phyloP scores from a whole-genome alignment of 805 yeast species.

The Kuraishia cidri region DNA sequence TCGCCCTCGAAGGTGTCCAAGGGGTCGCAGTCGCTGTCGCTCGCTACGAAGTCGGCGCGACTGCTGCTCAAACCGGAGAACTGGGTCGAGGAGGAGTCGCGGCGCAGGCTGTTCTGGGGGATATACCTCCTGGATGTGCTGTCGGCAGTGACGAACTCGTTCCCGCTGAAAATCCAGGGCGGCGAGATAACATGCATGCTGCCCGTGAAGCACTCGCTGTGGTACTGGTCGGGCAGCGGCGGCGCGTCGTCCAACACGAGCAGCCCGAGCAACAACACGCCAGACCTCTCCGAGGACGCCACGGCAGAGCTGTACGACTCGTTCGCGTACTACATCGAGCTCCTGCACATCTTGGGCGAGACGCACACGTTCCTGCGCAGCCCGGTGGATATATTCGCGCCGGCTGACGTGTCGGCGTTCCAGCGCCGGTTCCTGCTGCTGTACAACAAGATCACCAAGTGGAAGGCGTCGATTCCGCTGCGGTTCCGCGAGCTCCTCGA shows the following conservation, averaged over 20 bases:
- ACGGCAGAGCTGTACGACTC: slow-evolving; percentile 9
- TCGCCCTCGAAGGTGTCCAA: not conserved
- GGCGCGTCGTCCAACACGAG: not conserved
- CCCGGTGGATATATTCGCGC: slow-evolving; percentile 9
- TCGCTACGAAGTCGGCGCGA: slow-evolving; percentile 11
- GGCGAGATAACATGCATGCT: slow-evolving; percentile 9
- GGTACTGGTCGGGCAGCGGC: slow-evolving; percentile 7
- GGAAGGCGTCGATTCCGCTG: slow-evolving; percentile 9
- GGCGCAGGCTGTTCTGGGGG: slow-evolving; percentile 25
- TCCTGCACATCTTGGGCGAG: slow-evolving; percentile 9
- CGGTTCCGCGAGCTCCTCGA: slow-evolving; percentile 4
- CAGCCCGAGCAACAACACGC: not conserved
- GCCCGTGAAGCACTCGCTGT: slow-evolving; percentile 9
- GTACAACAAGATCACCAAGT: slow-evolving; percentile 6
- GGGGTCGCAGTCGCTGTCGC: slow-evolving; percentile 2
- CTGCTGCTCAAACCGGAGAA: slow-evolving; percentile 14
- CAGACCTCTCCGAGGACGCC: not conserved
- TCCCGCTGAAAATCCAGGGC: slow-evolving; percentile 12
- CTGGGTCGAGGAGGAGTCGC: slow-evolving; percentile 28
- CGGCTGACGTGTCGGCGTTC: slow-evolving; percentile 9
- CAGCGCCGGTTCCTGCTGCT: slow-evolving; percentile 9
- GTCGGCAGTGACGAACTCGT: slow-evolving; percentile 26
- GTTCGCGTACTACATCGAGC: slow-evolving; percentile 11
- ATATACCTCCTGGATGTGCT: slow-evolving; percentile 23
- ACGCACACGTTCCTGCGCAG: slow-evolving; percentile 9